phyloP scores from a whole-genome alignment of 306 rosid genomes.

The Dicorynia guianensis region DNA sequence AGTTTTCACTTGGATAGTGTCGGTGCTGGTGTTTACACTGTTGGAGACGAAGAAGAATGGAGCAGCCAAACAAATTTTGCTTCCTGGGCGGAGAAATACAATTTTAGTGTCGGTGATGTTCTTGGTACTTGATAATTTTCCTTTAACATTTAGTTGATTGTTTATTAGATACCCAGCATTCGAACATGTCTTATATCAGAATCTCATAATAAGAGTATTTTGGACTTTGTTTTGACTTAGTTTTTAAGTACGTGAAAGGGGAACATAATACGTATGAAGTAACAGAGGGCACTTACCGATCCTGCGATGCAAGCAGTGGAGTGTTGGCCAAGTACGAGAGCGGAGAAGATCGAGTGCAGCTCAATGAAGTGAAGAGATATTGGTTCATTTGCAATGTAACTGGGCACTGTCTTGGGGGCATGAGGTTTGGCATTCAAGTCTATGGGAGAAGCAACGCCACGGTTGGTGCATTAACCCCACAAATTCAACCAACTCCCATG shows the following conservation, averaged over 20 bases:
- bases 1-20: conserved; percentile 12
- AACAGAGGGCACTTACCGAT: conserved; percentile 37
- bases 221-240: conserved; percentile 25
- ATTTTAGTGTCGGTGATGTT: conserved; percentile 47
- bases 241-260: conserved; percentile 49
- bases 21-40: conserved; percentile 41
- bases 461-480: conserved; percentile 20
- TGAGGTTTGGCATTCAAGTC: conserved; percentile 51
- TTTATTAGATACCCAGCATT: not conserved
- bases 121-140: conserved; percentile 34
- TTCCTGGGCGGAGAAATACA: conserved; percentile 46
- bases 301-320: conserved; percentile 44
- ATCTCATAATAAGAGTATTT: not conserved
- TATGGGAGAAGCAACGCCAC: conserved; percentile 8
- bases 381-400: conserved; percentile 53
- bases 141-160: conserved; percentile 1
- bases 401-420: conserved; percentile 57
- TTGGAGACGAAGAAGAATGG: conserved; percentile 55
- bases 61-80: conserved; percentile 50
- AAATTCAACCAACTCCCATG: conserved; percentile 36
- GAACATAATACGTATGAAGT: conserved; percentile 52
- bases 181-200: not conserved
- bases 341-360: conserved; percentile 49
- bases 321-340: conserved; percentile 46
- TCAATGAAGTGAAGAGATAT: conserved; percentile 39